phyloP scores from a whole-genome alignment of 495 filamentous ascomycete species.

The Podospora fimiseda region DNA sequence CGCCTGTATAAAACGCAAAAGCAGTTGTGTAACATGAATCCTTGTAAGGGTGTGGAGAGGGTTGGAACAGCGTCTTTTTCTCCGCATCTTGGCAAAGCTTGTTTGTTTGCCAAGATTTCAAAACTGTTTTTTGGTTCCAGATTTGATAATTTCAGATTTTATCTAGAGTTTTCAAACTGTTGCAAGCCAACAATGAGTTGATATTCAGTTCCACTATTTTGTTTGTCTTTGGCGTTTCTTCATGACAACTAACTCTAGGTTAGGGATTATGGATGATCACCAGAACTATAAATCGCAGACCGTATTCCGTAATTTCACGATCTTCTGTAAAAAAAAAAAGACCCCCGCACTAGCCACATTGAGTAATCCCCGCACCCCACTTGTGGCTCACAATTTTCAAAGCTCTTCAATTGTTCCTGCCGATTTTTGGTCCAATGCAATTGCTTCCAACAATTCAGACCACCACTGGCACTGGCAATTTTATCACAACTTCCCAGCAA shows the following conservation, averaged over 20 bases:
- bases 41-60: background rate
- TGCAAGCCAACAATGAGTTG: background rate
- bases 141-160: background rate
- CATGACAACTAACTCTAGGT: too few relatives aligned
- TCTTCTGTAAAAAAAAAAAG: too few relatives aligned
- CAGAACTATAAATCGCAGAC: too few relatives aligned
- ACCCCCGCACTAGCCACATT: too few relatives aligned
- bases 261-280: too few relatives aligned
- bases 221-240: too few relatives aligned
- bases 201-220: too few relatives aligned
- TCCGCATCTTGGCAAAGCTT: slow-evolving; percentile 3
- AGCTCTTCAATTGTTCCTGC: background rate
- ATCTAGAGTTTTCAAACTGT: background rate
- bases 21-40: too few relatives aligned
- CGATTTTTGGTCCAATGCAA: background rate
- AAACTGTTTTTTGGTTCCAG: background rate
- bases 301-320: too few relatives aligned
- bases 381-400: slow-evolving; percentile 1
- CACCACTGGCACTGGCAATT: background rate
- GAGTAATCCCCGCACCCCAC: background rate
- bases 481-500: background rate
- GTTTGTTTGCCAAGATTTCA: background rate
- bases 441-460: background rate
- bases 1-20: too few relatives aligned
- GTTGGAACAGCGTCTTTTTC: background rate